These are phyloP conservation scores for Aspergillus floridensis DNA, from an alignment of 2,329 filamentous ascomycete genomes.

Conservation along the genomic window DNA sequence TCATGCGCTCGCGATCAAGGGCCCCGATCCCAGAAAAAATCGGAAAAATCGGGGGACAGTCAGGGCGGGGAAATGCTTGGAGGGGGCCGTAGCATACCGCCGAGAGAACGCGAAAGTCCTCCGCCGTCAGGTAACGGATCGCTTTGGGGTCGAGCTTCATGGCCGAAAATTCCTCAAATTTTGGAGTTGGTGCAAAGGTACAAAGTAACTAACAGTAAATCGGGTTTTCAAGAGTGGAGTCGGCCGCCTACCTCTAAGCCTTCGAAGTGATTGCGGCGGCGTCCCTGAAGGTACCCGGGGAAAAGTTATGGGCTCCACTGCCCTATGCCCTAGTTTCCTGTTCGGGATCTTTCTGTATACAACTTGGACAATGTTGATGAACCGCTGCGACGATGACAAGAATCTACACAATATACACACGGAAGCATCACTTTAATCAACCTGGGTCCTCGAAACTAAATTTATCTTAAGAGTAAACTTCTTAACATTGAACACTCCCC, in stretches of 20 bases:
- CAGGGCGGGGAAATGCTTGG: conserved; percentile 31
- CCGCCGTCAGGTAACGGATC: conserved; percentile 83
- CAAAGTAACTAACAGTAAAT: no score
- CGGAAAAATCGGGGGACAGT: no score
- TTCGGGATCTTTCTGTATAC: conserved; percentile 14
- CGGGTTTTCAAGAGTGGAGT: no score
- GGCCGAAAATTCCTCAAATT: conserved; percentile 16
- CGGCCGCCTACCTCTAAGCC: not conserved
- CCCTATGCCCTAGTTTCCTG: conserved; percentile 42
- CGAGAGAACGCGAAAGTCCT: conserved; percentile 94
- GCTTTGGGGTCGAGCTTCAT: conserved; percentile 97
- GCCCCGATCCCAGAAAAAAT: no score
- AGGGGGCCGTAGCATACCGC: conserved; percentile 57
- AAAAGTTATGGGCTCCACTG: conserved; percentile 32
- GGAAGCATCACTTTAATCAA: no score
- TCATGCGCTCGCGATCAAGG: no score
- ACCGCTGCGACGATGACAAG: no score
- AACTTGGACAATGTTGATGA: no score
- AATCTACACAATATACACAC: no score
- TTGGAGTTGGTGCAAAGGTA: no score
- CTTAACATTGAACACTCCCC: not conserved
- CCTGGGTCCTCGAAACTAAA: no score
- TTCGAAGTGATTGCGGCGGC: not conserved
- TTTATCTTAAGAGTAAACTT: not conserved
- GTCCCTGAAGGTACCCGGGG: conserved; percentile 18